Evolutionary conservation across 2,329 filamentous ascomycete species (phyloP).

Genomic region (Colletotrichum kahawae): DNA sequence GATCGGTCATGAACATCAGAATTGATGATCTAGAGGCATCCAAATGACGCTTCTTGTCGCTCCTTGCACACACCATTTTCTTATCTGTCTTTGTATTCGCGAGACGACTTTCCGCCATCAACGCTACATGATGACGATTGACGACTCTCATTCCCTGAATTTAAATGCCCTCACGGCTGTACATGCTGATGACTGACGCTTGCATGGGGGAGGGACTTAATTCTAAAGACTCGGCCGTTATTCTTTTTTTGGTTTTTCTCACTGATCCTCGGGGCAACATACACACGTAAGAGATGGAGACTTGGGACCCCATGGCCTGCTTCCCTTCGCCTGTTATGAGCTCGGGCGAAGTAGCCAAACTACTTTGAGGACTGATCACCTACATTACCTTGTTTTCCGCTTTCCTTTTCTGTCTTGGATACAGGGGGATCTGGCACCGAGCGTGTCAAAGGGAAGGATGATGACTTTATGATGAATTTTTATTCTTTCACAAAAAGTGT

Average conservation of each 20-base stretch:
- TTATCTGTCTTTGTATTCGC: conserved; percentile 32
- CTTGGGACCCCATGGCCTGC: neutral
- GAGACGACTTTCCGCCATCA: conserved; percentile 31
- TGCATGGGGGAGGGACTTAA: conserved; percentile 38
- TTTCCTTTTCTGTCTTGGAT: conserved; percentile 19
- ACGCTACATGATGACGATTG: conserved; percentile 37
- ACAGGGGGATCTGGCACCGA: conserved; percentile 4
- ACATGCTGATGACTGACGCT: conserved; percentile 51
- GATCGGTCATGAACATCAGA: conserved; percentile 7
- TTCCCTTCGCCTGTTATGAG: conserved; percentile 12
- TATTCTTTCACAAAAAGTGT: conserved; percentile 38
- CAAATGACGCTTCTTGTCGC: conserved; percentile 4
- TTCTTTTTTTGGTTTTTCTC: conserved; percentile 7
- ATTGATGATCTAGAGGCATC: conserved; percentile 6
- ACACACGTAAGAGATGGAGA: conserved; percentile 17
- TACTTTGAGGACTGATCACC: neutral
- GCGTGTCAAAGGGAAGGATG: conserved; percentile 28
- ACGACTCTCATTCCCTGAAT: conserved; percentile 40
- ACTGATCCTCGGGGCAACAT: neutral
- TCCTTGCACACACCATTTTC: conserved; percentile 17
- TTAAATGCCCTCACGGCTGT: conserved; percentile 39
- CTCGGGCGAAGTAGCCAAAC: conserved; percentile 1
- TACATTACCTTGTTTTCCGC: conserved; percentile 10
- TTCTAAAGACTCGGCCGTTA: conserved; percentile 22
- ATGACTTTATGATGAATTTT: conserved; percentile 34